Base-by-base conservation (phyloP, 306 rosid genomes). In the Oxytropis ochrocephala region DNA sequence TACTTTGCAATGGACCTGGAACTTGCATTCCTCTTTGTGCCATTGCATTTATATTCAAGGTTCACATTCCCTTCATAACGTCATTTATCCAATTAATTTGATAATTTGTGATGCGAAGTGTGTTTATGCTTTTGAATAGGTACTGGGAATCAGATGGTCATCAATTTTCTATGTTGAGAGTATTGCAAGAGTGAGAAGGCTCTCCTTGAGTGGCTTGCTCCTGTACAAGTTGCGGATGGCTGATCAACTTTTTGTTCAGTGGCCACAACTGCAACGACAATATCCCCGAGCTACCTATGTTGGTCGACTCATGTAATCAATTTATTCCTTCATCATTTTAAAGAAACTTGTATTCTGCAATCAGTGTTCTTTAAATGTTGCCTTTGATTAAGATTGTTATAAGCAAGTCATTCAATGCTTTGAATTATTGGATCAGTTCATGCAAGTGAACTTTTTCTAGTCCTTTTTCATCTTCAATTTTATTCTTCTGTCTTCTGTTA, bases 1-100 rank as follows among this genome's bases (percentile, higher is more conserved):
- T 90, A 83, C 91, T 92, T 51, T 90, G 98, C 84, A 92, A 92
- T 50, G 98, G 98, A 72, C 98, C 96, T 27, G 98, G 98, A 76
- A 92, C 98, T 59, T 92, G 96, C 67, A 72, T 92, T 76, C 96
- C 98, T 11, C 82, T 92, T 29, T 92, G 98, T 66, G 73, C 79
- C 52, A 90, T 92, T 33, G 96, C 96, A 14, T 92, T 88, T 84
- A 58, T 88, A 61, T 90, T 86, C 57, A 90, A 92, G 98, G 98
- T 90, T 69, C 50, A 47, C 27, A 29, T 21, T 17, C 29, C 63
- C 42, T 70, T 58, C 55, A 30, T 63, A 4, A 4, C 48, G 43
- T 58, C 48, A 49, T 39, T 59, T 51, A 29, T 77, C 27, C 44
- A 43, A 67, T 27, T 12, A 47, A 5, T 63, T 80, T 44, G 47